Evolutionary conservation across 306 rosid species (phyloP), one percentile per base, ranked within the genome.

Genomic region (Hippophae gyantsensis): DNA sequence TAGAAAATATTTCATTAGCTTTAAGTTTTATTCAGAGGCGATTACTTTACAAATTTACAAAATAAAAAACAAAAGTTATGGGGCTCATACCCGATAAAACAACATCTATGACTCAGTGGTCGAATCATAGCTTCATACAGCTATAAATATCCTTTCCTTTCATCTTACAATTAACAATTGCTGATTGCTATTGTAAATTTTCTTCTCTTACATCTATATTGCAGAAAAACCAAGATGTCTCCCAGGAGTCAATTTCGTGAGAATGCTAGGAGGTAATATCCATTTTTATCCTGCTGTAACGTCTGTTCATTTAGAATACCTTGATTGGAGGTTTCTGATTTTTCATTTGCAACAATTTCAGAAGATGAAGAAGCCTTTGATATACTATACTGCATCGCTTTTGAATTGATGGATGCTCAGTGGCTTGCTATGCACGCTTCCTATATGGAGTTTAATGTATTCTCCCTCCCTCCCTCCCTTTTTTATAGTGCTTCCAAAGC

Each of bases 401-500:
- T 79, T 12, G 95, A 88, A 74, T 79, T 92, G 96, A 78, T 88
- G 95, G 99, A 92, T 79, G 97, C 95, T 41, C 97, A 84, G 61
- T 92, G 96, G 99, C 82, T 92, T 18, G 93, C 99, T 12, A 84
- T 82, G 99, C 80, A 70, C 48, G 99, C 96, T 58, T 88, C 96
- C 49, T 92, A 88, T 81, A 92, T 92, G 99, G 72, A 92, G 53
- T 92, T 92, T 48, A 92, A 92, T 48, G 96, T 92, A 92, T 44
- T 69, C 62, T 56, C 48, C 6, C 18, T 6, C 9, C 3, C 46
- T 38, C 6, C 42, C 32, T 62, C 56, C 13, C 26, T 50, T 32
- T 32, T 32, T 32, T 32, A 32, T 2, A 2, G 38, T 32, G 38
- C 38, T 32, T 32, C 38, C 38, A 32, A 32, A 32, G 4, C 0